Evolutionary conservation across 2,329 filamentous ascomycete genomes (phyloP).

Genomic region (Zymoseptoria brevis): DNA sequence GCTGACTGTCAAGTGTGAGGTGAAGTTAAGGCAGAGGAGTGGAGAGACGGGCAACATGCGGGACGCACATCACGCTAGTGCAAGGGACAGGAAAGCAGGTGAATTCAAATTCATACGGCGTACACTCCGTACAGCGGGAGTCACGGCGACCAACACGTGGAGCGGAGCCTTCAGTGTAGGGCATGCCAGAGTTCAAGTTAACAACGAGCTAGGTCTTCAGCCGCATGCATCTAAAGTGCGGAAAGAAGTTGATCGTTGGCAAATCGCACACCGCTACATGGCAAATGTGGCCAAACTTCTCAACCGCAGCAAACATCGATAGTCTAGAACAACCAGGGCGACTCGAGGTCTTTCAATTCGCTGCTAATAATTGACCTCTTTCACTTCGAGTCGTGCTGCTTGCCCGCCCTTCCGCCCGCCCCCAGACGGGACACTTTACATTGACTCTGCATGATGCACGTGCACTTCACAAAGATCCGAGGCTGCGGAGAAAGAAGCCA

Average conservation of each 20-base stretch:
- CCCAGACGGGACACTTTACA: neutral
- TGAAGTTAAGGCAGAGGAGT: neutral
- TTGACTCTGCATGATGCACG: neutral
- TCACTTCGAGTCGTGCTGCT: neutral
- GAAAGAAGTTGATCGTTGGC: neutral
- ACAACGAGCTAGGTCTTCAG: neutral
- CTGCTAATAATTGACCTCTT: neutral
- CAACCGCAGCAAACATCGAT: slow-evolving; percentile 10
- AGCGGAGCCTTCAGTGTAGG: neutral
- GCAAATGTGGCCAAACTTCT: slow-evolving; percentile 7
- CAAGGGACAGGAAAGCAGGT: neutral
- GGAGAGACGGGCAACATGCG: neutral
- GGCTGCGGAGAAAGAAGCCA: neutral
- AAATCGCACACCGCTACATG: slow-evolving; percentile 3
- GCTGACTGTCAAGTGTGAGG: slow-evolving; percentile 4
- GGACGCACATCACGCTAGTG: neutral
- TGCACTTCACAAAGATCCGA: neutral
- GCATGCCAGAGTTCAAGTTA: neutral
- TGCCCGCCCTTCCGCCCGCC: neutral
- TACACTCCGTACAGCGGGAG: neutral
- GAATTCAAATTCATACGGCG: neutral
- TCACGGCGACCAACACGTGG: neutral
- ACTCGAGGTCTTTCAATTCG: neutral
- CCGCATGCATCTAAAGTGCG: neutral
- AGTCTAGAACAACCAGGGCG: neutral